Base-by-base conservation (phyloP, 768 basidiomycete genomes). In the Hygrocybe punicea region DNA sequence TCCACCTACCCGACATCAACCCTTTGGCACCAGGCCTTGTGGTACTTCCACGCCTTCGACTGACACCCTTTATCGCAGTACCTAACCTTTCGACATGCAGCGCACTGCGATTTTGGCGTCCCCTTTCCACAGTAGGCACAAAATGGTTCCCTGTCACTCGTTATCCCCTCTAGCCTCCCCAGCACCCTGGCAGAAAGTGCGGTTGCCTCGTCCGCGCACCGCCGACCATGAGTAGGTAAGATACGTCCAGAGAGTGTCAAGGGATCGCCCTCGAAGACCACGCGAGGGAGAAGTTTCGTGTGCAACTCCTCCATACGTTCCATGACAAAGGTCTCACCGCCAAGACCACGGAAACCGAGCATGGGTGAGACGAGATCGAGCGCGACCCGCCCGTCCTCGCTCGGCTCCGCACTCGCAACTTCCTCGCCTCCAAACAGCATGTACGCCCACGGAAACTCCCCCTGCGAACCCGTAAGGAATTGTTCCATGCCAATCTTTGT, bases 1-100 rank as follows among this genome's bases (percentile, higher is more conserved):
- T n/a, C n/a, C n/a, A n/a, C n/a, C n/a, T n/a, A n/a, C n/a, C n/a
- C n/a, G n/a, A n/a, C n/a, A n/a, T n/a, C n/a, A n/a, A n/a, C 45
- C 45, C 19, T 21, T 21, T 47, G 11, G 49, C 49, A 51, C 17
- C 11, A 51, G 10, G 9, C 13, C 29, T 51, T 51, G 29, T 51
- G 49, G 29, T 51, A 51, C 49, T 51, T 51, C 49, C 49, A 51
- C 7, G 8, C 49, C 29, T 24, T 23, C 49, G 49, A 13, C 49
- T 51, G 49, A 34, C 49, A 51, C 19, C 13, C 17, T 34, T 13
- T 24, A 34, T 51, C 49, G 24, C 49, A 51, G 29, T 24, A 51
- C 29, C 19, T 51, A 13, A 11, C 13, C 29, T 51, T 51, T 34
- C 19, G 11, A 34, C 49, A 51, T 24, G 21, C 49, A 34, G 21